Evolutionary conservation across 352 stramenopile genomes (phyloP).

Genomic region (Phytophthora multivora): DNA sequence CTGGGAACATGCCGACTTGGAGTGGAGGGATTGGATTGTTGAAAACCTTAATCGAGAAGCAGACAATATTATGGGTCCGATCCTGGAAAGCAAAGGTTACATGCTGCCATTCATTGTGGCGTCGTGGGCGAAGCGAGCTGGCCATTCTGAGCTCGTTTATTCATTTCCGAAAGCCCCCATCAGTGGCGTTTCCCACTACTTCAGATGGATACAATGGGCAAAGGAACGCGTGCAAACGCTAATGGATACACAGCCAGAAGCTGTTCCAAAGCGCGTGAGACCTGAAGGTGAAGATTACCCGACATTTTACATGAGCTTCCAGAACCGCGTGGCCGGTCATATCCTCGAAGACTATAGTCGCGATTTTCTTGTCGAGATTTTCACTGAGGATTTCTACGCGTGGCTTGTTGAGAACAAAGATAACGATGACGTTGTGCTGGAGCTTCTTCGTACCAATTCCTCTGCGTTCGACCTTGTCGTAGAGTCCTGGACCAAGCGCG

Average conservation of each 20-base stretch:
- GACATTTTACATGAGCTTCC: slow-evolving; percentile 60
- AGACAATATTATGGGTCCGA: slow-evolving; percentile 50
- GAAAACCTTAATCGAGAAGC: slow-evolving; percentile 49
- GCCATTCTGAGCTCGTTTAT: slow-evolving; percentile 48
- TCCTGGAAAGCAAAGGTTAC: slow-evolving; percentile 58
- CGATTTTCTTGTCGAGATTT: slow-evolving; percentile 38
- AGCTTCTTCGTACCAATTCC: slow-evolving; percentile 39
- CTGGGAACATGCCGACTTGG: slow-evolving; percentile 52
- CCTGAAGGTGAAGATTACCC: slow-evolving; percentile 55
- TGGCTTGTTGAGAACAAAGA: slow-evolving; percentile 60
- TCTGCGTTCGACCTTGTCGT: slow-evolving; percentile 53
- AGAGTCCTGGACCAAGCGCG: slow-evolving; percentile 55
- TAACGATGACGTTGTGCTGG: slow-evolving; percentile 54
- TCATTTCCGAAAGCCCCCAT: slow-evolving; percentile 53
- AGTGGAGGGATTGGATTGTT: slow-evolving; percentile 53
- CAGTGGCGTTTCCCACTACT: slow-evolving; percentile 67
- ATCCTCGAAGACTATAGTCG: slow-evolving; percentile 55
- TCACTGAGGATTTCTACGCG: slow-evolving; percentile 49
- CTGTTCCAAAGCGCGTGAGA: slow-evolving; percentile 40
- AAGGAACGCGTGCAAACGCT: slow-evolving; percentile 69
- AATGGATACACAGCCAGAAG: slow-evolving; percentile 37
- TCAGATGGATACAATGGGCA: slow-evolving; percentile 68
- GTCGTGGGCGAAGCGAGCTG: slow-evolving; percentile 60
- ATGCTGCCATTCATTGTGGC: slow-evolving; percentile 74
- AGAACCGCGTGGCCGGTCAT: slow-evolving; percentile 55